Conservation (phyloP, 768 basidiomycete genomes). For the Termitomyces sp. region DNA sequence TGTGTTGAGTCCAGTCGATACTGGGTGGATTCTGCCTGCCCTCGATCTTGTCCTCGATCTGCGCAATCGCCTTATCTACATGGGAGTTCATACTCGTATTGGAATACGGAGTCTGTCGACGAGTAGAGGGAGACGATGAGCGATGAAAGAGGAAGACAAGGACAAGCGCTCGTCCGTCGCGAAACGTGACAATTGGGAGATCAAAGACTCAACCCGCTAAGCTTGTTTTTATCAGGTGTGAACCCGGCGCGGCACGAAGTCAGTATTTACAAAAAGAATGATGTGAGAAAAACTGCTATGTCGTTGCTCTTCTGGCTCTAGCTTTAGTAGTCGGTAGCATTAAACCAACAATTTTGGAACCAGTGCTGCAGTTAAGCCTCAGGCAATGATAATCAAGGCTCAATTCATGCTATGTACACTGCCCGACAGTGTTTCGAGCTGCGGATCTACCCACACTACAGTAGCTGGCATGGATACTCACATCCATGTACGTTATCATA, state of each 20-base stretch:
- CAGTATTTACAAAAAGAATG: neutral
- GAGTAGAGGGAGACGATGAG: conserved; percentile 9
- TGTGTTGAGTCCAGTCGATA: conserved; percentile 89
- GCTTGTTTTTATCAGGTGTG: neutral
- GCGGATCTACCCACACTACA: neutral
- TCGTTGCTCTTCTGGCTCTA: neutral
- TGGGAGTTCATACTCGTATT: conserved; percentile 40
- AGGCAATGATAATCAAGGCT: neutral
- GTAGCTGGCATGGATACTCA: neutral
- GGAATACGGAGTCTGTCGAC: conserved; percentile 3
- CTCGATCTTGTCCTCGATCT: conserved; percentile 58
- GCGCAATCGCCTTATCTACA: conserved; percentile 61
- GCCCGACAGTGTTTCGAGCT: neutral
- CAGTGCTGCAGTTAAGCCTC: neutral
- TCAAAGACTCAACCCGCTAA: neutral
- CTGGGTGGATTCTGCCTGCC: conserved; percentile 47
- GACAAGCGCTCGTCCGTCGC: conserved; percentile 7
- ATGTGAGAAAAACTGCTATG: neutral
- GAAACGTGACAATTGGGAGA: conserved; percentile 19
- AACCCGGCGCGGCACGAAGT: neutral
- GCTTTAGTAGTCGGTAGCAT: neutral
- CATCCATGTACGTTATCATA: neutral
- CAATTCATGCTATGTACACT: neutral
- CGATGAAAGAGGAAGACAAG: conserved; percentile 7
- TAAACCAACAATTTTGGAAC: neutral